These are phyloP conservation scores for Saksenaea vasiformis DNA, from an alignment of 371 early-diverging fungal species.

Conservation along the genomic window DNA sequence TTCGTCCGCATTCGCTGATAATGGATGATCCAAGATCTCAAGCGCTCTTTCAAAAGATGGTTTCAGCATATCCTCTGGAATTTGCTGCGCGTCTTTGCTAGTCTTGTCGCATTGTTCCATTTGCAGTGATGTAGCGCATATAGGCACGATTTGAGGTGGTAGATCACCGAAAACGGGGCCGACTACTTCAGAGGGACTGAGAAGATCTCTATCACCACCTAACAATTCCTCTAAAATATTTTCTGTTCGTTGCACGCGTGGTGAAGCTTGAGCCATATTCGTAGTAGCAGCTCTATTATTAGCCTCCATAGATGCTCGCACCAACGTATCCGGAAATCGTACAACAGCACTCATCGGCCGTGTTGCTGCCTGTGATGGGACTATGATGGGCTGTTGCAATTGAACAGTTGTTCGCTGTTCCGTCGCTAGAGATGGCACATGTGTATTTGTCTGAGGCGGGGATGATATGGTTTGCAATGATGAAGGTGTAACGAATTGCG, in stretches of 20 bases:
- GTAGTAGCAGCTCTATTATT: background rate
- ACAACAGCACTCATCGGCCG: too few relatives aligned
- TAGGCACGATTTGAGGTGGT: background rate
- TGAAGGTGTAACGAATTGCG: too few relatives aligned
- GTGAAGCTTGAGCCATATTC: background rate
- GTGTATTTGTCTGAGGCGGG: too few relatives aligned
- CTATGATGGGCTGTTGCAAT: too few relatives aligned
- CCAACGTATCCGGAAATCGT: too few relatives aligned
- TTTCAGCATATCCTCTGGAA: background rate
- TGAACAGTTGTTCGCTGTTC: too few relatives aligned
- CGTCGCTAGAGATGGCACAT: too few relatives aligned
- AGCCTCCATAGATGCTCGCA: too few relatives aligned
- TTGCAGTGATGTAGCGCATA: background rate
- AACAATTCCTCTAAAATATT: background rate
- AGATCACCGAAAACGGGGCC: background rate
- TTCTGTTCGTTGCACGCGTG: background rate
- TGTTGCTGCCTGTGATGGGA: too few relatives aligned
- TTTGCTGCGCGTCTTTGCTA: background rate
- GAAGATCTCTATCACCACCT: background rate
- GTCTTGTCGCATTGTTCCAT: background rate
- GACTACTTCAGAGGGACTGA: background rate
- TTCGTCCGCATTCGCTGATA: constrained; percentile 7
- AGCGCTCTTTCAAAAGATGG: background rate
- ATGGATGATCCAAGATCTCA: constrained; percentile 4
- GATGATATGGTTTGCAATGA: too few relatives aligned